Conservation (phyloP, 2,329 filamentous ascomycete genomes). For the Leptosphaerulina australis region DNA sequence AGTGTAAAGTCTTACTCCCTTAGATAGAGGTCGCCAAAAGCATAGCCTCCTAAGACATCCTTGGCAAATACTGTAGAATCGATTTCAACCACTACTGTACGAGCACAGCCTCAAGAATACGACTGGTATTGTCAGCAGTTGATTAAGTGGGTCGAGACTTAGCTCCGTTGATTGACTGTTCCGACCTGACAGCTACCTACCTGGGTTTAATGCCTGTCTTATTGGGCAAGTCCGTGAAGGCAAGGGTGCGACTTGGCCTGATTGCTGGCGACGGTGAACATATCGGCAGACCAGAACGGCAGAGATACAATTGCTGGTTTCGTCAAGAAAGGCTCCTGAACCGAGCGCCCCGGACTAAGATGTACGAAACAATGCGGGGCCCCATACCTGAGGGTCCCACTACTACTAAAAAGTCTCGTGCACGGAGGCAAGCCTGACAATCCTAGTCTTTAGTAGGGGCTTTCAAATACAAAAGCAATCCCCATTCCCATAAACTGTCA, state of each 20-base stretch:
- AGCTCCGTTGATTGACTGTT: too few species aligned
- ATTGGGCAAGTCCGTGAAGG: too few species aligned
- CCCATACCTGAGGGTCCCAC: not conserved
- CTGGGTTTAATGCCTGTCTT: too few species aligned
- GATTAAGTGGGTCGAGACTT: too few species aligned
- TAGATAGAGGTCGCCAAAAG: not conserved
- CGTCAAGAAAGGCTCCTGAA: not conserved
- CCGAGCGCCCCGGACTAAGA: slow-evolving; percentile 6
- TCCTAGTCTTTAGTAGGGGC: not conserved
- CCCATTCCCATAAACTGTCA: too few species aligned
- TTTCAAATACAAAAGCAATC: slow-evolving; percentile 3
- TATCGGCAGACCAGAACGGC: not conserved
- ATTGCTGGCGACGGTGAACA: too few species aligned
- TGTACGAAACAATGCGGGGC: slow-evolving; percentile 2
- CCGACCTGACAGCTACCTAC: too few species aligned
- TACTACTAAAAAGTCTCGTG: slow-evolving; percentile 1
- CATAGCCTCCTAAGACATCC: not conserved
- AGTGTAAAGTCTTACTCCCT: not conserved
- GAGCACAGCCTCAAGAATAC: too few species aligned
- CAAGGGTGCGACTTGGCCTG: too few species aligned
- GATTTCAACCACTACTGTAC: slow-evolving; percentile 1
- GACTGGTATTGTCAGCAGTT: too few species aligned
- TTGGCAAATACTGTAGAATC: not conserved
- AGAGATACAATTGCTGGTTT: not conserved
- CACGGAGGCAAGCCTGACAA: not conserved